Conservation (phyloP, 208 protist genomes). For the Trypanosoma platydactyli region DNA sequence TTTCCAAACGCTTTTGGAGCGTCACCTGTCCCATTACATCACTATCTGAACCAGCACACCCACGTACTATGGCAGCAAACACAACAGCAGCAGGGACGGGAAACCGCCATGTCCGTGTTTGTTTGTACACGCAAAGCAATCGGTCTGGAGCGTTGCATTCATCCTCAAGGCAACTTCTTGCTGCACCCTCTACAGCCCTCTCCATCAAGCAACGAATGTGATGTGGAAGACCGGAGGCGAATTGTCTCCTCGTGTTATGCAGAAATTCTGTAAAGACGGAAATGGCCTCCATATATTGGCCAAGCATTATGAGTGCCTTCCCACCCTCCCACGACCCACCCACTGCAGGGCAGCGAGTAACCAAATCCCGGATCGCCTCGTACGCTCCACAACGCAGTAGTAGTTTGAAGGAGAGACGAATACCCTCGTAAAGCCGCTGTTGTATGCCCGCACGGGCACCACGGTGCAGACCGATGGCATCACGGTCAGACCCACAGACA, state of each 20-base stretch:
- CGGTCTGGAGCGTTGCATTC: not conserved
- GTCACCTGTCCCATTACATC: not conserved
- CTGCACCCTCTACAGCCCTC: slow-evolving; percentile 27
- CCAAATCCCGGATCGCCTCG: slow-evolving; percentile 37
- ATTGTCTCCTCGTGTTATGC: slow-evolving; percentile 15
- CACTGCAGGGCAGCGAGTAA: slow-evolving; percentile 43
- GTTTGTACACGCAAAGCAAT: slow-evolving; percentile 20
- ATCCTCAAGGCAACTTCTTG: slow-evolving; percentile 9
- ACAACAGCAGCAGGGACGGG: slow-evolving; percentile 23
- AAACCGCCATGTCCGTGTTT: slow-evolving; percentile 27
- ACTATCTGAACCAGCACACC: not conserved
- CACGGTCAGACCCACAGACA: slow-evolving; percentile 24
- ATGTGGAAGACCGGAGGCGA: slow-evolving; percentile 30
- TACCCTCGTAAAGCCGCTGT: slow-evolving; percentile 45
- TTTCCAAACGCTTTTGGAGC: not conserved
- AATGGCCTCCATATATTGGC: slow-evolving; percentile 44
- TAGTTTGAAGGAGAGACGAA: slow-evolving; percentile 68
- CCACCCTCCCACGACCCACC: slow-evolving; percentile 74
- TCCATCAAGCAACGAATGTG: slow-evolving; percentile 27
- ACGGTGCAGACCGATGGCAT: slow-evolving; percentile 21
- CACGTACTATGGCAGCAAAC: slow-evolving; percentile 26
- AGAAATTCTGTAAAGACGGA: slow-evolving; percentile 43
- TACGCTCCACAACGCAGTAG: slow-evolving; percentile 42
- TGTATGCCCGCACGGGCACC: slow-evolving; percentile 33
- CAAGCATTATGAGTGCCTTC: slow-evolving; percentile 44